Percentiles rank a stretch among this genome's conserved stretches.
phyloP scores from a whole-genome alignment of 192 early-diverging fungal genomes.

The Piromyces finnis region DNA sequence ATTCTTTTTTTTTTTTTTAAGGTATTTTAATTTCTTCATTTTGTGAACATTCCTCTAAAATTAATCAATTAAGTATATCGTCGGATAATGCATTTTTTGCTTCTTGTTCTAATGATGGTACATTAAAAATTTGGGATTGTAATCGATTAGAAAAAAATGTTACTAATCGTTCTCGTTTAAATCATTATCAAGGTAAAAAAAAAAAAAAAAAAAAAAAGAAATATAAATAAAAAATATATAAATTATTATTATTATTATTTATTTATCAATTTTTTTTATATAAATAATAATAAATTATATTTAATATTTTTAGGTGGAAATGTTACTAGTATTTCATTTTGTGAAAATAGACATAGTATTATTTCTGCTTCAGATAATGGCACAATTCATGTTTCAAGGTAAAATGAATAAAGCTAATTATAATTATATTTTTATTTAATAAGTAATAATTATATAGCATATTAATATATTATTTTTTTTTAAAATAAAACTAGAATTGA shows the following conservation, averaged over 20 bases:
- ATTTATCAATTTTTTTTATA: too few relatives aligned
- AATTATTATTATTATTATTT: background rate
- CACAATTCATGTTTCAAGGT: slow-evolving; percentile 53
- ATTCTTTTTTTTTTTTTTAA: too few relatives aligned
- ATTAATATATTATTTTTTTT: background rate
- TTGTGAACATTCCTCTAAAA: slow-evolving; percentile 50
- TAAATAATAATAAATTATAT: too few relatives aligned
- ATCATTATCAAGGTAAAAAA: slow-evolving; percentile 40
- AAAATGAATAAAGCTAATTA: too few relatives aligned
- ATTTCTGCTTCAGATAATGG: slow-evolving; percentile 67
- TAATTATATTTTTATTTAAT: too few relatives aligned
- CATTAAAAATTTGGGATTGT: slow-evolving; percentile 31
- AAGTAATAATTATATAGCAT: background rate
- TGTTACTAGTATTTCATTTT: slow-evolving; percentile 58
- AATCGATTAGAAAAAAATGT: slow-evolving; percentile 64
- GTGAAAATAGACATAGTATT: slow-evolving; percentile 58
- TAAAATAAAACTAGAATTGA: slow-evolving; percentile 18
- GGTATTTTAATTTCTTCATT: slow-evolving; percentile 55
- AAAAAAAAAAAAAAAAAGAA: background rate
- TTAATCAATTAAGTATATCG: slow-evolving; percentile 19
- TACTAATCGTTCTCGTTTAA: slow-evolving; percentile 52
- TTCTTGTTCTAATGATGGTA: slow-evolving; percentile 21
- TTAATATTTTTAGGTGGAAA: slow-evolving; percentile 37
- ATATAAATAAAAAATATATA: background rate
- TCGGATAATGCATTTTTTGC: slow-evolving; percentile 30